phyloP scores from a whole-genome alignment of 768 basidiomycete species.

The Tephrocybe sp. region DNA sequence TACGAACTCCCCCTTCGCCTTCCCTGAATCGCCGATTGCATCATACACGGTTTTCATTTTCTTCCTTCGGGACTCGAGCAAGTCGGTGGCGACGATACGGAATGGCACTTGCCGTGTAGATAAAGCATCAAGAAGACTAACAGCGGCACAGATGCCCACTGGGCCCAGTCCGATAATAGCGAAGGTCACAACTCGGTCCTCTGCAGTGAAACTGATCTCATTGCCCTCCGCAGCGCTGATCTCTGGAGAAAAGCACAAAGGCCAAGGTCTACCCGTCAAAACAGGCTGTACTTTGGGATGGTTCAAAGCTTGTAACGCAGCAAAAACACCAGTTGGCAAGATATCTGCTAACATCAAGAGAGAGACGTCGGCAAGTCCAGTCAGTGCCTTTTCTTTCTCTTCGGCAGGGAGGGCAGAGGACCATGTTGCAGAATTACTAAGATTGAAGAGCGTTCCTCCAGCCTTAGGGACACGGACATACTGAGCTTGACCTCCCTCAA shows the following conservation, averaged over 20 bases:
- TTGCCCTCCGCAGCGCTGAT: conserved; percentile 21
- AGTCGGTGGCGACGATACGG: conserved; percentile 66
- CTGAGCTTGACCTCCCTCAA: conserved; percentile 79
- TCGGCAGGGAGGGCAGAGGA: conserved; percentile 35
- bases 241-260: conserved; percentile 38
- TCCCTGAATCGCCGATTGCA: conserved; percentile 43
- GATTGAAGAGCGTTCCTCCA: conserved; percentile 73
- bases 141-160: conserved; percentile 70
- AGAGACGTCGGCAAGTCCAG: conserved; percentile 57
- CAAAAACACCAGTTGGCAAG: conserved; percentile 79
- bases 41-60: conserved; percentile 62
- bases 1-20: conserved; percentile 48
- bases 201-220: conserved; percentile 34
- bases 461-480: conserved; percentile 79
- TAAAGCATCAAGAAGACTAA: conserved; percentile 65
- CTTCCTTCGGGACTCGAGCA: conserved; percentile 51
- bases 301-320: conserved; percentile 67
- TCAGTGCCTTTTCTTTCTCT: conserved; percentile 37
- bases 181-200: conserved; percentile 56
- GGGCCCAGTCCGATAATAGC: conserved; percentile 78
- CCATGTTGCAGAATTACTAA: conserved; percentile 50
- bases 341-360: conserved; percentile 76
- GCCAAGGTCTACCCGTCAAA: conserved; percentile 60
- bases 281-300: conserved; percentile 71
- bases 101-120: conserved; percentile 43